Evolutionary conservation across 1,284 basidiomycete genomes (phyloP).

Genomic region (Ustilago lituana): DNA sequence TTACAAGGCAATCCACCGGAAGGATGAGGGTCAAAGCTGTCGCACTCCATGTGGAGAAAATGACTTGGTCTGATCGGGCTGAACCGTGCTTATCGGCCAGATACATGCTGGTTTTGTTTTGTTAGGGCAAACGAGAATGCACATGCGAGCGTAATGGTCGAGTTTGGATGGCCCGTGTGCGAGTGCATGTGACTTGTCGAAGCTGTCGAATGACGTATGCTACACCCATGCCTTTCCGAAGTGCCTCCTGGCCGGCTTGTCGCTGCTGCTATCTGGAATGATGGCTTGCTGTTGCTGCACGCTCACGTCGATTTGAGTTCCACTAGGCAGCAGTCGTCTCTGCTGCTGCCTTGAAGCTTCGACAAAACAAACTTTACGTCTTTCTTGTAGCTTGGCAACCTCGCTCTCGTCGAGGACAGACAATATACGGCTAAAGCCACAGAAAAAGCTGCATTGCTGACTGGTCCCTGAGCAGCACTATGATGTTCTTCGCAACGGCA

Average conservation of each 20-base stretch:
- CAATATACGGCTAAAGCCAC: no score
- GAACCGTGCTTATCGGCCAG: slow-evolving; percentile 1
- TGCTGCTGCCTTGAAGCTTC: no score
- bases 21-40: no score
- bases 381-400: slow-evolving; percentile 6
- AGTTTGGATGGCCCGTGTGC: slow-evolving; percentile 17
- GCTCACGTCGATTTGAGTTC: not conserved
- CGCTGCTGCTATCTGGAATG: not conserved
- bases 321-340: no score
- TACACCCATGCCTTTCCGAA: not conserved
- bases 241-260: not conserved
- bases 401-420: no score
- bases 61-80: no score
- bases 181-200: slow-evolving; percentile 11
- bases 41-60: slow-evolving; percentile 22
- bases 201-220: slow-evolving; percentile 34
- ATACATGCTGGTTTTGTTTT: no score
- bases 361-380: no score
- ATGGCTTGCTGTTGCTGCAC: slow-evolving; percentile 1
- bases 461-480: not conserved
- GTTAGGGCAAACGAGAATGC: no score
- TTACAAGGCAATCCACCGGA: no score
- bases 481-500: slow-evolving; percentile 4
- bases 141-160: no score
- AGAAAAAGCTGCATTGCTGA: slow-evolving; percentile 16